Evolutionary conservation across 805 yeast species (phyloP), one percentile per base, ranked within the genome.

Genomic region (Spathaspora girioi): DNA sequence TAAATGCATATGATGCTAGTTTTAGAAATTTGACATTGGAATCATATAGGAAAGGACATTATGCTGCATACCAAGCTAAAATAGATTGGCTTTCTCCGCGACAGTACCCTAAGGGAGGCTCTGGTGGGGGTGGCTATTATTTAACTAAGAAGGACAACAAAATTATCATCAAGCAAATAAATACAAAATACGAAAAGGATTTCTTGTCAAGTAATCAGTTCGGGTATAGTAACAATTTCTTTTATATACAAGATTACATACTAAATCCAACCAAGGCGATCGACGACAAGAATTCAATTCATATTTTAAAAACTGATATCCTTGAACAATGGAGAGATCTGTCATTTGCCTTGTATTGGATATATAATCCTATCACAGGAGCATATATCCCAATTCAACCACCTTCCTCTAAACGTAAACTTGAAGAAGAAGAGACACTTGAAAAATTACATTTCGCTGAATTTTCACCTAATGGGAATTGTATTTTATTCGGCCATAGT

Each of bases 381-480:
- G 54, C 60, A 4, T 68, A 74, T 41, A 60, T 53, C 1, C 77
- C 77, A 0, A 59, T 73, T 4, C 71, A 68, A 48, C 71, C 75
- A 1, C 63, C 35, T 15, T 18, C 29, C 15, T 6, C n/a, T 23
- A 43, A 43, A 12, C 32, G 46, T 3, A 38, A 53, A 17, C 49
- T 54, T 23, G 51, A 53, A 8, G 52, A 59, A 6, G 44, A 38
- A 3, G 52, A 54, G 29, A 31, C 43, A 2, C 54, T 70, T 19
- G 58, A 57, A 15, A 70, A 68, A 45, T 59, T 73, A 9, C 79
- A 83, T 40, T 81, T 80, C 58, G 89, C 84, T 0, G 68, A 76
- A 35, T 85, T 86, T 68, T 82, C 90, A 0, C 89, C 90, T 1
- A 61, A 68, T 11, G 83, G 82, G n/a, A 74, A 76, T 19, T 75